phyloP scores from a whole-genome alignment of 2,329 filamentous ascomycete species.

The Pseudocercospora vitis region DNA sequence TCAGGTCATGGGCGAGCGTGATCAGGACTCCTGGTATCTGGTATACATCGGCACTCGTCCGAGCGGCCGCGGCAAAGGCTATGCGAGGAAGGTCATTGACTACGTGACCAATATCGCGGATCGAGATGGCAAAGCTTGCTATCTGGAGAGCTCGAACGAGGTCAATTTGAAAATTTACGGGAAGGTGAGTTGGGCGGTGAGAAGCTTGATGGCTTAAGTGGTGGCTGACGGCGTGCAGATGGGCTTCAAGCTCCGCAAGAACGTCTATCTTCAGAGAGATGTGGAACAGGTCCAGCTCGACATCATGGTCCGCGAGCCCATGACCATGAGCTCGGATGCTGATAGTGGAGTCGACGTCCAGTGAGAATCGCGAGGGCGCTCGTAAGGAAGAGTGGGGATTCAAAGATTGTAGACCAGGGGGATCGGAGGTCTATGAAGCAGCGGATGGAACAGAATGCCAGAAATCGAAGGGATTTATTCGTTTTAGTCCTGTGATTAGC shows the following conservation, averaged over 20 bases:
- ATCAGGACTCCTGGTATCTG: constrained; percentile 73
- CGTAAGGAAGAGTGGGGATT: no score
- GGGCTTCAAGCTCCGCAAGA: constrained; percentile 66
- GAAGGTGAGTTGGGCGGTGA: constrained; percentile 40
- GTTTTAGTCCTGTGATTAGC: no score
- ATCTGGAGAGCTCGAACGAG: constrained; percentile 73
- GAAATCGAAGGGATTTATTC: neutral
- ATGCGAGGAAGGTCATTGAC: constrained; percentile 68
- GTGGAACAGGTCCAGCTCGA: constrained; percentile 64
- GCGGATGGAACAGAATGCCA: constrained; percentile 25
- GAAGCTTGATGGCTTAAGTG: neutral
- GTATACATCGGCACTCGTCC: constrained; percentile 79
- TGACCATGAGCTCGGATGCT: constrained; percentile 18
- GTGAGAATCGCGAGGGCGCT: no score
- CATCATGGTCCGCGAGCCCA: constrained; percentile 79
- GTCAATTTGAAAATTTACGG: constrained; percentile 70
- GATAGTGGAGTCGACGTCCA: constrained; percentile 27
- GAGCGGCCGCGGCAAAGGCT: constrained; percentile 68
- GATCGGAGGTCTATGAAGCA: constrained; percentile 2
- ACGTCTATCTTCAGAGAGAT: constrained; percentile 63
- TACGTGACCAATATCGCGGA: constrained; percentile 70
- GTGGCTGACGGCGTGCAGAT: constrained; percentile 43
- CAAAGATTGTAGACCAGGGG: no score
- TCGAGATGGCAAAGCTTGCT: constrained; percentile 64
- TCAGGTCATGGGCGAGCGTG: constrained; percentile 65